Evolutionary conservation across 495 filamentous ascomycete species (phyloP).

Genomic region (Daldinia grandis): DNA sequence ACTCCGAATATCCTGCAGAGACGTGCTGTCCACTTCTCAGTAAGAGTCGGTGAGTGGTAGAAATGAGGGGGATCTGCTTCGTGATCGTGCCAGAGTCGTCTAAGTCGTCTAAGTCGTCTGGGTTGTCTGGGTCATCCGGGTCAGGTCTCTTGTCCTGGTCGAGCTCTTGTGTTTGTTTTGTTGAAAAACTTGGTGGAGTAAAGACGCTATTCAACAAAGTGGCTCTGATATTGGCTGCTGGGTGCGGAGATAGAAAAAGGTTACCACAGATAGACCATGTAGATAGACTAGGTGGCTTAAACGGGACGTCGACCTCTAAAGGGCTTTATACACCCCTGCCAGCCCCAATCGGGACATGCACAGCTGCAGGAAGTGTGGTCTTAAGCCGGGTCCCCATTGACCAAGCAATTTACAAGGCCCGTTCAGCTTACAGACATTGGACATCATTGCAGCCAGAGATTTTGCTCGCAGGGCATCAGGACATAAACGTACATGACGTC

Average conservation of each 20-base stretch:
- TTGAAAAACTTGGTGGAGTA: constrained; percentile 34
- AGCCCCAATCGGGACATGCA: constrained; percentile 48
- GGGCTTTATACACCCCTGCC: constrained; percentile 12
- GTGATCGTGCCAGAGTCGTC: constrained; percentile 27
- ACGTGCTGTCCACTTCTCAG: constrained; percentile 22
- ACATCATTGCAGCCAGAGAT: constrained; percentile 57
- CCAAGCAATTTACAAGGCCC: constrained; percentile 45
- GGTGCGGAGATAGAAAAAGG: constrained; percentile 26
- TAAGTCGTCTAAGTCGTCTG: constrained; percentile 1
- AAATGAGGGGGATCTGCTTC: constrained; percentile 35
- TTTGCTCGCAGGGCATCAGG: constrained; percentile 51
- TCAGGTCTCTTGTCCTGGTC: constrained; percentile 20
- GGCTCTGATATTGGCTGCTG: constrained; percentile 39
- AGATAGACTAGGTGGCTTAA: constrained; percentile 30
- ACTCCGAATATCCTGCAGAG: constrained; percentile 35
- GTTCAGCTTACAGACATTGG: constrained; percentile 54
- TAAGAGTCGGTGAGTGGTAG: constrained; percentile 40
- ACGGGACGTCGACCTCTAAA: constrained; percentile 25
- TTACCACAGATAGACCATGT: constrained; percentile 21
- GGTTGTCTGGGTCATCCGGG: constrained; percentile 3
- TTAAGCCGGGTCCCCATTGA: constrained; percentile 47
- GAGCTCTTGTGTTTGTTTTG: constrained; percentile 23
- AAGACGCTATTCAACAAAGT: constrained; percentile 28
- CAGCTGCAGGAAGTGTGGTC: constrained; percentile 48
- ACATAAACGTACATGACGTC: constrained; percentile 47